Base-by-base conservation (phyloP, 2,329 filamentous ascomycete genomes). In the Chaetomium globosum region DNA sequence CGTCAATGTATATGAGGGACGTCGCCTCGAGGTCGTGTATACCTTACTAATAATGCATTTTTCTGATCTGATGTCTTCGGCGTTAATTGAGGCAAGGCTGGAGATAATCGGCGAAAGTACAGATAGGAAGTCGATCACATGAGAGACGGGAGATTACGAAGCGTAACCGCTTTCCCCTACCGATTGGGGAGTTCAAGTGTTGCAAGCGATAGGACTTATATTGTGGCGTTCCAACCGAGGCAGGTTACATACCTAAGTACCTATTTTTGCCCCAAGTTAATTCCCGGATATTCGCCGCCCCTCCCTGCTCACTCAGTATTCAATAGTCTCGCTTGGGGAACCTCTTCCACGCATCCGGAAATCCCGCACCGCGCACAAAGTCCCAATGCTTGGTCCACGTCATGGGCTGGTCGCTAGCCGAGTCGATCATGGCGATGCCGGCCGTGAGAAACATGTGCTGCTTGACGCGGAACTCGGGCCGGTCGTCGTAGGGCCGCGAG, bases 341-440 rank as follows among this genome's bases (percentile, higher is more conserved):
- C 46, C 46, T 16, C 46, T 49, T 49, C 46, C 46, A 49, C 16
- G 46, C 46, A 6, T 49, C 46, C 46, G 46, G n/a, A 49, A 49
- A 49, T 49, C 46, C 46, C 46, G 46, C 46, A n/a, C 46, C 46
- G 3, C 46, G 46, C 46, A 49, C 46, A 49, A 49, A 49, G 46
- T 49, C 46, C 46, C 46, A 49, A 49, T 49, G 46, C 46, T 49
- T 49, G 12, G 46, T 49, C 46, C 46, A 49, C 46, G 46, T 49
- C 46, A 49, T 49, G 8, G 46, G 46, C 46, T 49, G 46, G 46
- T 49, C 46, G 46, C 46, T 49, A 8, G n/a, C 46, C 6, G 46
- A 49, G 46, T 49, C 46, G 12, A 49, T 49, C 46, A 49, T 49
- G 23, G 46, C 46, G 7, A 49, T 49, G 7, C 46, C 46, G 7